Conservation (phyloP, 345 rosid species). For the Sonneratia caseolaris region DNA sequence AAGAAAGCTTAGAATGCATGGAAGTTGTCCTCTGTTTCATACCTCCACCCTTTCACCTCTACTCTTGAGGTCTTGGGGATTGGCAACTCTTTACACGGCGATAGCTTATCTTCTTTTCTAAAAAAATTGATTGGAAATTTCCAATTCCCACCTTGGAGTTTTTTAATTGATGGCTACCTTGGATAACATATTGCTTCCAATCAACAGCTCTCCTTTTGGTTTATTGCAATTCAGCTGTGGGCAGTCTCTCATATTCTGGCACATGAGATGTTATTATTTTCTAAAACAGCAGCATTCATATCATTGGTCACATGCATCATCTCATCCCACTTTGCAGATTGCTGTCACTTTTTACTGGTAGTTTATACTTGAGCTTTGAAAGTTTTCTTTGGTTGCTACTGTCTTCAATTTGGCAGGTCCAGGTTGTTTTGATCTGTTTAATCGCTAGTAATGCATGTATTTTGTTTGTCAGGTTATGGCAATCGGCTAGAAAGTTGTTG, state of each 20-base stretch:
- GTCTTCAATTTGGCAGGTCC: not conserved
- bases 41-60: slow-evolving; percentile 6
- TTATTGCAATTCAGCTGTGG: not conserved
- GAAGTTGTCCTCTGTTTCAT: not conserved
- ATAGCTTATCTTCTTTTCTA: not conserved
- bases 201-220: not conserved
- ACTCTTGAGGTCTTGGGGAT: slow-evolving; percentile 40
- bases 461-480: not conserved
- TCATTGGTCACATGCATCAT: not conserved
- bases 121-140: not conserved
- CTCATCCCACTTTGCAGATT: not conserved
- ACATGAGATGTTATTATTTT: not conserved
- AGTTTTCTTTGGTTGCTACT: not conserved
- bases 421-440: not conserved
- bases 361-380: not conserved
- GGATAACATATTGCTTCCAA: not conserved
- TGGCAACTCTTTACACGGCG: not conserved
- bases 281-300: not conserved
- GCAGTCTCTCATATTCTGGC: not conserved
- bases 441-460: not conserved
- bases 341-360: not conserved
- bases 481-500: not conserved
- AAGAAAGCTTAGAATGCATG: slow-evolving; percentile 7
- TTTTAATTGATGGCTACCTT: not conserved
- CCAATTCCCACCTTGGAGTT: not conserved